phyloP scores from a whole-genome alignment of 495 filamentous ascomycete genomes.

The Penicillium cataractarum region DNA sequence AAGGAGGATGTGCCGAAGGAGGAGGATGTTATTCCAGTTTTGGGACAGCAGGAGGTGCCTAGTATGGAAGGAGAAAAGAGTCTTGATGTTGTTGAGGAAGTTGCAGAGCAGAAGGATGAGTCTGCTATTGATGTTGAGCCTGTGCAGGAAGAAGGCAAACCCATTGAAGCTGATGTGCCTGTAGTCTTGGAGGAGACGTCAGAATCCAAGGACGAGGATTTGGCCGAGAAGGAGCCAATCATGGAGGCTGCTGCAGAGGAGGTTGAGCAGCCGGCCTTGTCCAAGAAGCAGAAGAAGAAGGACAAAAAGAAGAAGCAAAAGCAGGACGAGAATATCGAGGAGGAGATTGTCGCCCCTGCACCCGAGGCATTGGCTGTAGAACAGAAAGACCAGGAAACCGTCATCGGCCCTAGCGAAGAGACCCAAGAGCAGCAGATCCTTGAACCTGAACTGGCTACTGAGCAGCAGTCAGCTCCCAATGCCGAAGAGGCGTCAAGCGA shows the following conservation, averaged over 20 bases:
- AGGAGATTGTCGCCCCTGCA: constrained; percentile 7
- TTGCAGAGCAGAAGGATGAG: background rate
- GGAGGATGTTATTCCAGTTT: constrained; percentile 7
- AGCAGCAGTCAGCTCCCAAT: background rate
- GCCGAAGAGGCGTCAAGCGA: constrained; percentile 8
- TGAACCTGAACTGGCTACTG: constrained; percentile 10
- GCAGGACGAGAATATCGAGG: constrained; percentile 11
- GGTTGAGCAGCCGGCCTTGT: background rate
- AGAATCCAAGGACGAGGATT: constrained; percentile 20
- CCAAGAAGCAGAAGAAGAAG: constrained; percentile 31
- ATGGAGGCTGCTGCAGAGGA: constrained; percentile 14
- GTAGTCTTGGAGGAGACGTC: constrained; percentile 5
- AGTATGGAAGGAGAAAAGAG: background rate
- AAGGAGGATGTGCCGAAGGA: constrained; percentile 18
- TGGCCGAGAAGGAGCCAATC: constrained; percentile 12
- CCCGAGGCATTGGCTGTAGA: background rate
- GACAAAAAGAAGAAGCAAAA: constrained; percentile 30
- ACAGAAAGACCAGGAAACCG: constrained; percentile 13
- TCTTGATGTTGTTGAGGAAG: background rate
- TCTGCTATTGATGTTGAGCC: background rate
- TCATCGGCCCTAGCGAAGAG: background rate
- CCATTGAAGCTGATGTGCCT: constrained; percentile 8
- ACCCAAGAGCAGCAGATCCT: constrained; percentile 1
- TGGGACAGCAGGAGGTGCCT: constrained; percentile 10
- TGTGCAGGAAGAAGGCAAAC: constrained; percentile 8